Base-by-base conservation (phyloP, 768 basidiomycete species). In the Collybia sp. region DNA sequence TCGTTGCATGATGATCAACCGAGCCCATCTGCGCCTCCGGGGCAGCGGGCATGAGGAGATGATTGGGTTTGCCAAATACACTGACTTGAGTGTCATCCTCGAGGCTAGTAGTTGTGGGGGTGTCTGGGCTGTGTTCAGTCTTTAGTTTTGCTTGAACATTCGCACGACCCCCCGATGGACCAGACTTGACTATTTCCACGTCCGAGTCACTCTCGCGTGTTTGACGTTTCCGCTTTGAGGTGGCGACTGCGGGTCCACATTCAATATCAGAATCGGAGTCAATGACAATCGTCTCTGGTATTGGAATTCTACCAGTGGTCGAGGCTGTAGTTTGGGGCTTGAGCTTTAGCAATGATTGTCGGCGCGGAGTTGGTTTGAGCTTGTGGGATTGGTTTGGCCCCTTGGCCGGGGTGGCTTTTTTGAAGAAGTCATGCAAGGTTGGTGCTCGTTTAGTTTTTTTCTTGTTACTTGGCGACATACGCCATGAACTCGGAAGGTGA, bases 231-330 rank as follows among this genome's bases (percentile, higher is more conserved):
- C 25, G 25, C 8, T 25, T 25, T 4, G 25, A 25, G 3, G 25
- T 25, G 25, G 25, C 4, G 25, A 25, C 4, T 30, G 46, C 42
- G 43, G 51, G 40, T 20, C 31, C 49, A 18, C 40, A 43, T 30
- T 48, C 48, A 32, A 49, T 55, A 19, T 83, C 81, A 43, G 73
- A 73, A 53, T 83, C 82, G 15, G 82, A 82, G 57, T 84, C 82
- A 45, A 85, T 76, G 46, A 83, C 61, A 40, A 84, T 83, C 50
- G 82, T 56, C 51, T 83, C 75, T 50, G 59, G 43, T 30, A 48
- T 45, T 9, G 44, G 15, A 17, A 43, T 30, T 6, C 13, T 43
- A 39, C 51, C 12, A 33, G 30, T 17, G 32, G 45, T 35, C 30
- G 46, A 16, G 39, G 30, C 34, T 19, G 47, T 34, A 12, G 34